phyloP scores from a whole-genome alignment of 176 grass and related monocot genomes.

The Bromus sterilis region DNA sequence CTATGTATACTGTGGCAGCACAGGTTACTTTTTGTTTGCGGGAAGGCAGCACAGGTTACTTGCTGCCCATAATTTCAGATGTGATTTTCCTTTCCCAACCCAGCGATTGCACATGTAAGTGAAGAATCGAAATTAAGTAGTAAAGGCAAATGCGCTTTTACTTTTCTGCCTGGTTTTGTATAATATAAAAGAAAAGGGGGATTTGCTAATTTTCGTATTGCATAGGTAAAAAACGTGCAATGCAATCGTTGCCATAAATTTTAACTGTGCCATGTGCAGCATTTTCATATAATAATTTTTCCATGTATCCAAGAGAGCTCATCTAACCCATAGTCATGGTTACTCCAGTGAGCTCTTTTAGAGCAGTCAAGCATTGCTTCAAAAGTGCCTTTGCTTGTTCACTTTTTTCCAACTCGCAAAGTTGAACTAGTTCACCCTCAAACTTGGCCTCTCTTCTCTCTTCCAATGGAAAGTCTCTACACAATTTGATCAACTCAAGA shows the following conservation, averaged over 20 bases:
- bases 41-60: too few species aligned
- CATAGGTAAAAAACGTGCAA: constrained; percentile 13
- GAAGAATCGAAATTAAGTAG: neutral
- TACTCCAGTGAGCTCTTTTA: constrained; percentile 34
- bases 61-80: too few species aligned
- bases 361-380: constrained; percentile 51
- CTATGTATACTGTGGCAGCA: neutral
- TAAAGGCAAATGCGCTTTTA: neutral
- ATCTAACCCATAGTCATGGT: constrained; percentile 11
- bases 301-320: neutral
- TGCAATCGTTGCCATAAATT: neutral
- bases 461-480: constrained; percentile 57
- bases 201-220: neutral
- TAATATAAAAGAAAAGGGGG: neutral
- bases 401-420: constrained; percentile 65
- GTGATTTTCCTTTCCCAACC: neutral
- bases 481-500: constrained; percentile 69
- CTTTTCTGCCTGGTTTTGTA: neutral
- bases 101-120: neutral
- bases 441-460: constrained; percentile 53
- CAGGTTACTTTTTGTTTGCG: too few species aligned
- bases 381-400: constrained; percentile 76
- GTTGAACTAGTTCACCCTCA: constrained; percentile 44
- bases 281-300: neutral
- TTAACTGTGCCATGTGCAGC: neutral